Evolutionary conservation across 1,139 yeast genomes (phyloP).

Genomic region (Candida anutae): DNA sequence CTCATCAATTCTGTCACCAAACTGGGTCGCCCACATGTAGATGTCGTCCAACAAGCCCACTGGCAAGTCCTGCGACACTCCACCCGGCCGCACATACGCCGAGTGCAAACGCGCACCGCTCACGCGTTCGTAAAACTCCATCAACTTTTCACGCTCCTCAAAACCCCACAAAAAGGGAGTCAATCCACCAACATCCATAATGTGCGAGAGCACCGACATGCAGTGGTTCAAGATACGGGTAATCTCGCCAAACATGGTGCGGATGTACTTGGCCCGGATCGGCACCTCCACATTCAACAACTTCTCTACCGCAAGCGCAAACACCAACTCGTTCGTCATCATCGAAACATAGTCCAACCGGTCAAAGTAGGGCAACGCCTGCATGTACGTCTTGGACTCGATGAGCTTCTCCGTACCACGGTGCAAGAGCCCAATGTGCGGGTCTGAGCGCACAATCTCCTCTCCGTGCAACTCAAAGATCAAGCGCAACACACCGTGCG

Average conservation of each 20-base stretch:
- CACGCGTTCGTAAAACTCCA: conserved; percentile 90
- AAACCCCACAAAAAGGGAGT: conserved; percentile 94
- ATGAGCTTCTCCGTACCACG: conserved; percentile 87
- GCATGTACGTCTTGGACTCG: conserved; percentile 76
- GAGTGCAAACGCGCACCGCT: conserved; percentile 87
- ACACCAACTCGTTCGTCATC: conserved; percentile 91
- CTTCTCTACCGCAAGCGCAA: conserved; percentile 79
- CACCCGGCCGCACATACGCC: conserved; percentile 89
- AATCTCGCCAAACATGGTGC: conserved; percentile 83
- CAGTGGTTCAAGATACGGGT: conserved; percentile 79
- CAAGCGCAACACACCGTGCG: conserved; percentile 85
- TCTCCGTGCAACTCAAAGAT: conserved; percentile 85
- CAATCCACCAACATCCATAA: conserved; percentile 93
- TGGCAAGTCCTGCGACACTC: conserved; percentile 84
- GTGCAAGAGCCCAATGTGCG: conserved; percentile 82
- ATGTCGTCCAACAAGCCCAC: conserved; percentile 82
- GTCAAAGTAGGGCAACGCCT: conserved; percentile 85
- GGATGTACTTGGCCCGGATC: conserved; percentile 72
- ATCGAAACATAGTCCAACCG: conserved; percentile 83
- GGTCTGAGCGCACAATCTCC: conserved; percentile 80
- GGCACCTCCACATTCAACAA: conserved; percentile 81
- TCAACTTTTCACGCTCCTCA: conserved; percentile 87
- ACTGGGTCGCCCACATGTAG: conserved; percentile 95
- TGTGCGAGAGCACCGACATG: conserved; percentile 83
- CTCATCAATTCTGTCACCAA: conserved; percentile 89